Evolutionary conservation across 202 grass and related monocot genomes (phyloP).

Genomic region (Panicum hallii): DNA sequence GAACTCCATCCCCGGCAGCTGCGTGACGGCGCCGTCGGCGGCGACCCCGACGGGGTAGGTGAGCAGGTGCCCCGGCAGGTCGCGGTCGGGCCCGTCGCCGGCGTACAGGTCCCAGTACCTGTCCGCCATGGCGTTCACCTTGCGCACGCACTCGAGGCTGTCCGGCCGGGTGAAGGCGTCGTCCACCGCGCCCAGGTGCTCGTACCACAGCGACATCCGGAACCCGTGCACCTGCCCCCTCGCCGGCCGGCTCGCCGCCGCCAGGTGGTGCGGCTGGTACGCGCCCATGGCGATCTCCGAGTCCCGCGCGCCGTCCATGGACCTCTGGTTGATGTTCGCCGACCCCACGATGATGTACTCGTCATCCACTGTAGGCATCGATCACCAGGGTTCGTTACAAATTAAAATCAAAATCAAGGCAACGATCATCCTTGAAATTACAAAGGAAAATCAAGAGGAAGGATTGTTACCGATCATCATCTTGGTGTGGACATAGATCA

Average conservation of each 20-base stretch:
- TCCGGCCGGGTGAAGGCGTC: slow-evolving; percentile 62
- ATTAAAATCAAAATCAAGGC: no score
- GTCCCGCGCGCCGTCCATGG: slow-evolving; percentile 87
- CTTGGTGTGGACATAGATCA: slow-evolving; percentile 65
- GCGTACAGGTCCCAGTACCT: slow-evolving; percentile 83
- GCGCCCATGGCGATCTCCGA: slow-evolving; percentile 96
- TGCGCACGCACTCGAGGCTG: slow-evolving; percentile 73
- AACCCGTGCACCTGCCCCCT: slow-evolving; percentile 90
- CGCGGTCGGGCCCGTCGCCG: slow-evolving; percentile 53
- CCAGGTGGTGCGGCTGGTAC: slow-evolving; percentile 71
- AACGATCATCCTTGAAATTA: no score
- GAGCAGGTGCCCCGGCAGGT: slow-evolving; percentile 94
- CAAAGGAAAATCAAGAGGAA: no score
- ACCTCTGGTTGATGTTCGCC: slow-evolving; percentile 96
- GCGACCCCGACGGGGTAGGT: slow-evolving; percentile 71
- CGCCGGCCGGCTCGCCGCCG: slow-evolving; percentile 52
- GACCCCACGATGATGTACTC: slow-evolving; percentile 96
- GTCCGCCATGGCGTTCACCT: slow-evolving; percentile 83
- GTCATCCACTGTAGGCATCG: slow-evolving; percentile 59
- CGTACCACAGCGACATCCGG: slow-evolving; percentile 92
- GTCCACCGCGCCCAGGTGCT: slow-evolving; percentile 80
- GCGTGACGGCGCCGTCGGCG: slow-evolving; percentile 59
- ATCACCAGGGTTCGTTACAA: not conserved
- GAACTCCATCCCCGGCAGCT: slow-evolving; percentile 76
- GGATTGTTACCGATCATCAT: slow-evolving; percentile 48